Base-by-base conservation (phyloP, 495 filamentous ascomycete genomes). In the Aspergillus affinis region DNA sequence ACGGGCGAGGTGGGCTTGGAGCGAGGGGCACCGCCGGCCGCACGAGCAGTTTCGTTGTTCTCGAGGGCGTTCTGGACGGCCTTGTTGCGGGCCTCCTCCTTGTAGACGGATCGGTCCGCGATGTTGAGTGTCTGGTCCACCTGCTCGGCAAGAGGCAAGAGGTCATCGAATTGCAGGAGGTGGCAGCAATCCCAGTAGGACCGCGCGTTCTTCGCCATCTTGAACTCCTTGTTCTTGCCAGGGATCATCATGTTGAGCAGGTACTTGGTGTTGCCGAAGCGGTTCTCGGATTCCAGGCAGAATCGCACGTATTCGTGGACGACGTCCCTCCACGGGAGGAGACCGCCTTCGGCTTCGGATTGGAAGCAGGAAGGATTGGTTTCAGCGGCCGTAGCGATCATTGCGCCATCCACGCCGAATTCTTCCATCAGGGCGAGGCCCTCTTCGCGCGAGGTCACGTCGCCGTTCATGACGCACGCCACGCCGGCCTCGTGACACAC, bases 351-450 rank as follows among this genome's bases (percentile, higher is more conserved):
- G 0, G 78, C 84, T 29, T 81, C 71, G 2, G 78, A 63, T 32
- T 88, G 82, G 78, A 98, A 98, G 59, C 87, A 89, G 48, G 89
- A 93, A 19, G 91, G 83, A 64, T 98, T 98, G 59, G 84, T 78
- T 77, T 98, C 94, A 0, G 94, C 94, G 7, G 89, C 81, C 3
- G 89, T 93, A 12, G 94, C 95, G 67, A 98, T 97, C 94, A 98
- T 98, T 51, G 90, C 93, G 15, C 93, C 94, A 65, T 98, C 94
- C 3, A 89, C 90, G 5, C 87, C 88, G 64, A 81, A 96, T 67
- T 96, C 87, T 17, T 79, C 51, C 54, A 90, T 85, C 18, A 98
- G 74, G 54, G 79, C 69, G 3, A 87, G 66, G 2, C 86, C 92
- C 51, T 94, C 73, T 36, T 86, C 84, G 32, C 89, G 80, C 17